A percentile compares a stretch with the other conserved stretches of the same genome.
Evolutionary conservation across 208 protist genomes (phyloP).

Genomic region (Wallacemonas collosoma): DNA sequence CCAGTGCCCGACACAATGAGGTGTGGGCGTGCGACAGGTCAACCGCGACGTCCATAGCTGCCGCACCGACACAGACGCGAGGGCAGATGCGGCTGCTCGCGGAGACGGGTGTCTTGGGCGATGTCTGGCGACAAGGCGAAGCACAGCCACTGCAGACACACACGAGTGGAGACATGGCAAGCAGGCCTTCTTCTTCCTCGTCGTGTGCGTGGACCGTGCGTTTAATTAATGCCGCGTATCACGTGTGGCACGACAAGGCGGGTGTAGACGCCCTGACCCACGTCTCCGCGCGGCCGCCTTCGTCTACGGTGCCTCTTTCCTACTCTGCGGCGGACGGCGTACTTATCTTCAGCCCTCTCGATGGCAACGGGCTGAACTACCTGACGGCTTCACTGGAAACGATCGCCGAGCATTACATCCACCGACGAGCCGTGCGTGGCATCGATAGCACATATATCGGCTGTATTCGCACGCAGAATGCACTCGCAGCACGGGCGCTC

Average conservation of each 20-base stretch:
- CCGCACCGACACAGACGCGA: neutral
- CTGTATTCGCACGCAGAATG: conserved; percentile 44
- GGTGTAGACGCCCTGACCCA: neutral
- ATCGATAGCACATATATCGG: conserved; percentile 69
- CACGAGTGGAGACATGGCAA: neutral
- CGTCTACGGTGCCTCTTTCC: conserved; percentile 27
- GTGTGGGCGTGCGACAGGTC: conserved; percentile 32
- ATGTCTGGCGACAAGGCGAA: conserved; percentile 34
- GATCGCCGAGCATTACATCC: conserved; percentile 43
- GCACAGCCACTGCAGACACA: neutral
- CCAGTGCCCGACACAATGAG: conserved; percentile 42
- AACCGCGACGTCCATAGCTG: neutral
- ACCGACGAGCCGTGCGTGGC: conserved; percentile 44
- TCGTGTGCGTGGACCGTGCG: neutral
- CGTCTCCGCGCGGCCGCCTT: neutral
- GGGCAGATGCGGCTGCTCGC: conserved; percentile 23
- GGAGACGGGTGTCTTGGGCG: conserved; percentile 37
- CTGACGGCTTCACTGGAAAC: conserved; percentile 52
- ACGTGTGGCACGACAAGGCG: conserved; percentile 1
- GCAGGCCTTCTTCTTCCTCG: too few relatives aligned
- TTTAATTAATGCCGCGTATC: neutral
- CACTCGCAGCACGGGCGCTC: conserved; percentile 38
- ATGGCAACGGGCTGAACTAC: conserved; percentile 60
- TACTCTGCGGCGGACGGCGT: conserved; percentile 30
- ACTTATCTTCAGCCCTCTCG: conserved; percentile 39